Evolutionary conservation across 257 asterid species (phyloP).

Genomic region (Fraxinus anomala): DNA sequence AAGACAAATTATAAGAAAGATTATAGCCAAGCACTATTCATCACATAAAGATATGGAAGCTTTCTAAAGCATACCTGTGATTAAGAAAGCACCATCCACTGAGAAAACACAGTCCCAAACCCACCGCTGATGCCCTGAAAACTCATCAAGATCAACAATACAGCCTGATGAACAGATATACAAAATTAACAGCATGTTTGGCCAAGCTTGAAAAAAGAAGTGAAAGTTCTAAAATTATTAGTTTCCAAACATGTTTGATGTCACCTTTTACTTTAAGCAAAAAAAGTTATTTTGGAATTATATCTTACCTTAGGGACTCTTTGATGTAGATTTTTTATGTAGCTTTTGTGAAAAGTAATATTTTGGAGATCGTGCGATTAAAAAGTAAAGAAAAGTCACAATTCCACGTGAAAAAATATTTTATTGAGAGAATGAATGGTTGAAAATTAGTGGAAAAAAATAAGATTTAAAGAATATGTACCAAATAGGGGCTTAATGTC

Average conservation of each 20-base stretch:
- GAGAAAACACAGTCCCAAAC: constrained; percentile 99
- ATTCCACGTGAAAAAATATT: too few species aligned
- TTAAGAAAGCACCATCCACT: constrained; percentile 87
- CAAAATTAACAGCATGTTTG: background rate
- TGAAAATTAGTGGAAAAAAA: too few species aligned
- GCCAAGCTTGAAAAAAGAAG: background rate
- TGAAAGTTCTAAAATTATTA: background rate
- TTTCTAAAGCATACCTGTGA: constrained; percentile 61
- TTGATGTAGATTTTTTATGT: too few species aligned
- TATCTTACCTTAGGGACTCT: background rate
- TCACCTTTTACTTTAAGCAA: background rate
- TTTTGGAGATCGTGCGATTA: too few species aligned
- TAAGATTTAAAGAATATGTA: too few species aligned
- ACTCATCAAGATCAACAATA: constrained; percentile 12
- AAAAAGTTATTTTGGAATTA: background rate
- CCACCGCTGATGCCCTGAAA: constrained; percentile 94
- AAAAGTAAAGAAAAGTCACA: too few species aligned
- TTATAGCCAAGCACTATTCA: background rate
- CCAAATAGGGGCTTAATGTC: too few species aligned
- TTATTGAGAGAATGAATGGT: too few species aligned
- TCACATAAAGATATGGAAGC: background rate
- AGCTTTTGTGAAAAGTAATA: too few species aligned
- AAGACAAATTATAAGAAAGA: background rate
- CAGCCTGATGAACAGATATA: constrained; percentile 5
- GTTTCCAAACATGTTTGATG: background rate